Conservation (phyloP, 768 basidiomycete genomes). For the Tephrocybe sp. region DNA sequence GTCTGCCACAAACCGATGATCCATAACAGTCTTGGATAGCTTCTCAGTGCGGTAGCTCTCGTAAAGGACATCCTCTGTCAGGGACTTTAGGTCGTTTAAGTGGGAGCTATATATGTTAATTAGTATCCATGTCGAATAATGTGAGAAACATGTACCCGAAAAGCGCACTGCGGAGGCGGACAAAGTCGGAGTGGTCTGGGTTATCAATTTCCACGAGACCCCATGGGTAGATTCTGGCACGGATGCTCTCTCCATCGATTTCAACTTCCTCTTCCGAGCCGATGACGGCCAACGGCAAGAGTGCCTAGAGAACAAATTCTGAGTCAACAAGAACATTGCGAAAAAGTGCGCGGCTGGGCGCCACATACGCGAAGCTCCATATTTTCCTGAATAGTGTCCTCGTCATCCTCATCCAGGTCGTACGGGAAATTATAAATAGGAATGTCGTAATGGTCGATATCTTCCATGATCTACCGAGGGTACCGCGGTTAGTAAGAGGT, state of each 20-base stretch:
- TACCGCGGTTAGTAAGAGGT: slow-evolving; percentile 15
- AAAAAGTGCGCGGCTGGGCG: too few relatives aligned
- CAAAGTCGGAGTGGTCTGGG: slow-evolving; percentile 88
- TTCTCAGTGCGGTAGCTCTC: slow-evolving; percentile 92
- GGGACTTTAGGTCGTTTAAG: slow-evolving; percentile 78
- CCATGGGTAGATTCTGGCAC: slow-evolving; percentile 89
- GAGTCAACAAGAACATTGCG: too few relatives aligned
- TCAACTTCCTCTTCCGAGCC: slow-evolving; percentile 88
- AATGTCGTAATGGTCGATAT: slow-evolving; percentile 87
- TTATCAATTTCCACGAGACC: slow-evolving; percentile 92
- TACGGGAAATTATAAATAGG: slow-evolving; percentile 95
- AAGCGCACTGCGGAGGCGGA: slow-evolving; percentile 74
- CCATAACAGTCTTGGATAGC: slow-evolving; percentile 66
- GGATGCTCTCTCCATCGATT: slow-evolving; percentile 74
- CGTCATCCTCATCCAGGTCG: slow-evolving; percentile 91
- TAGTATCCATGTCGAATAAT: slow-evolving; percentile 5
- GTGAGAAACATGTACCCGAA: slow-evolving; percentile 46
- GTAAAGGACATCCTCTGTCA: slow-evolving; percentile 83
- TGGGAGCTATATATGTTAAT: slow-evolving; percentile 58
- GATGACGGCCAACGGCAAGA: slow-evolving; percentile 86
- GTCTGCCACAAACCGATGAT: slow-evolving; percentile 43
- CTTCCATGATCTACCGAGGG: slow-evolving; percentile 77
- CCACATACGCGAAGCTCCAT: slow-evolving; percentile 73
- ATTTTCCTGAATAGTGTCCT: slow-evolving; percentile 89
- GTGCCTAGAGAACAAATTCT: slow-evolving; percentile 32